These are phyloP conservation scores for Eimeria falciformis DNA, from an alignment of 169 alveolate genomes.

Conservation along the genomic window DNA sequence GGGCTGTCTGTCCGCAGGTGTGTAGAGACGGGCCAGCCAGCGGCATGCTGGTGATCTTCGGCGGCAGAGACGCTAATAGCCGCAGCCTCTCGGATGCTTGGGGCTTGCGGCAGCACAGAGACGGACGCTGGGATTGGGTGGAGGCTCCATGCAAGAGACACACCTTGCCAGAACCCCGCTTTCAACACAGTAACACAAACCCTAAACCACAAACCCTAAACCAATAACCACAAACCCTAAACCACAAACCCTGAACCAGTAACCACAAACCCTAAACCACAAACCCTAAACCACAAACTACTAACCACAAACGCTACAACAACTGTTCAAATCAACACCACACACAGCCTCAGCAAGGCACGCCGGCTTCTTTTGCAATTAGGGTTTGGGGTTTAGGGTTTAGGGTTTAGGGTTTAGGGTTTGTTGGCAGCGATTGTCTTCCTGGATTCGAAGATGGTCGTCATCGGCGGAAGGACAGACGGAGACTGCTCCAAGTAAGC, in stretches of 20 bases:
- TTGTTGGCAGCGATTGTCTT: conserved; percentile 60
- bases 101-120: conserved; percentile 99
- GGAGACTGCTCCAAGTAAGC: conserved; percentile 86
- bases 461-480: conserved; percentile 97
- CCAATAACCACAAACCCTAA: too few species aligned
- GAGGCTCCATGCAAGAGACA: conserved; percentile 97
- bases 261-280: too few species aligned
- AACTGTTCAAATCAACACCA: not conserved
- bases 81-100: conserved; percentile 97
- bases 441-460: conserved; percentile 89
- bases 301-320: too few species aligned
- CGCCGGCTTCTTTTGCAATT: not conserved
- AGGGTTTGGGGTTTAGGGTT: not conserved
- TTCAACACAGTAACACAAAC: conserved; percentile 92
- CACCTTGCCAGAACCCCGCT: conserved; percentile 93
- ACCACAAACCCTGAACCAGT: too few species aligned
- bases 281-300: too few species aligned
- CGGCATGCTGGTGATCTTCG: conserved; percentile 99
- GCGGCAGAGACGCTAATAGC: conserved; percentile 97
- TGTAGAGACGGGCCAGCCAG: conserved; percentile 98
- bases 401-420: too few species aligned
- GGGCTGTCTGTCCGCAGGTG: conserved; percentile 67
- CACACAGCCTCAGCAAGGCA: conserved; percentile 21
- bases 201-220: too few species aligned
- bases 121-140: conserved; percentile 99